Conservation (phyloP, 345 rosid genomes). For the Rubroshorea leprosula region DNA sequence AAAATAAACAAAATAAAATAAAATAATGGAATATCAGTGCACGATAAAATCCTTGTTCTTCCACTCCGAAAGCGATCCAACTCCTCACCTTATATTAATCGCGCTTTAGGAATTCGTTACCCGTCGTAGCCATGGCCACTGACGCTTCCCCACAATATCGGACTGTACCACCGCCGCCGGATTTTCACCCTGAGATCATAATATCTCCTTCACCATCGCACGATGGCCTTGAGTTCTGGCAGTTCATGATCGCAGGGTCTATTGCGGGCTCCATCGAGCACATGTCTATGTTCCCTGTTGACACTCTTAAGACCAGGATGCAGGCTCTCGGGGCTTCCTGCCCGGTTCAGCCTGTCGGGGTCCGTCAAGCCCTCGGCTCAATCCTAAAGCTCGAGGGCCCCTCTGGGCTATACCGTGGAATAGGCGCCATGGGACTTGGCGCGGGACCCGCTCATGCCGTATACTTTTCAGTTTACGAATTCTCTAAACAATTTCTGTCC, state of each 20-base stretch:
- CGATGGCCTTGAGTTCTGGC: slow-evolving; percentile 80
- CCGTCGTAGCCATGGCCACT: slow-evolving; percentile 46
- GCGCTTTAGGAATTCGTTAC: no score
- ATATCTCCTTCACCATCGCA: slow-evolving; percentile 33
- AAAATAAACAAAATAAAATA: slow-evolving; percentile 3
- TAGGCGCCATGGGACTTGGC: slow-evolving; percentile 95
- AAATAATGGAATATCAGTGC: neutral
- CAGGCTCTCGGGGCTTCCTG: slow-evolving; percentile 79
- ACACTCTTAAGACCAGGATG: slow-evolving; percentile 93
- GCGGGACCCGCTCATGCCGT: slow-evolving; percentile 99
- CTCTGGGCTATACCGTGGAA: slow-evolving; percentile 74
- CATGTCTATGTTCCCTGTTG: slow-evolving; percentile 99
- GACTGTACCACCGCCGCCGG: slow-evolving; percentile 57
- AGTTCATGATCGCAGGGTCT: slow-evolving; percentile 94
- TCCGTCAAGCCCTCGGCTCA: slow-evolving; percentile 62
- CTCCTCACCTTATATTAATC: slow-evolving; percentile 10
- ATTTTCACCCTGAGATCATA: slow-evolving; percentile 46
- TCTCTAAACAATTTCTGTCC: slow-evolving; percentile 64
- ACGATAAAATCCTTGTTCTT: no score
- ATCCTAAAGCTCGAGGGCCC: slow-evolving; percentile 67
- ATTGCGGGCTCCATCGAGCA: slow-evolving; percentile 89
- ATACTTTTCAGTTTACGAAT: slow-evolving; percentile 84
- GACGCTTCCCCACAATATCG: slow-evolving; percentile 57
- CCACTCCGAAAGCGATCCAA: slow-evolving; percentile 25
- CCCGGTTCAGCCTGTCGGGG: slow-evolving; percentile 38